Evolutionary conservation across 106 monocot genomes (phyloP).

Genomic region (Narthecium ossifragum): DNA sequence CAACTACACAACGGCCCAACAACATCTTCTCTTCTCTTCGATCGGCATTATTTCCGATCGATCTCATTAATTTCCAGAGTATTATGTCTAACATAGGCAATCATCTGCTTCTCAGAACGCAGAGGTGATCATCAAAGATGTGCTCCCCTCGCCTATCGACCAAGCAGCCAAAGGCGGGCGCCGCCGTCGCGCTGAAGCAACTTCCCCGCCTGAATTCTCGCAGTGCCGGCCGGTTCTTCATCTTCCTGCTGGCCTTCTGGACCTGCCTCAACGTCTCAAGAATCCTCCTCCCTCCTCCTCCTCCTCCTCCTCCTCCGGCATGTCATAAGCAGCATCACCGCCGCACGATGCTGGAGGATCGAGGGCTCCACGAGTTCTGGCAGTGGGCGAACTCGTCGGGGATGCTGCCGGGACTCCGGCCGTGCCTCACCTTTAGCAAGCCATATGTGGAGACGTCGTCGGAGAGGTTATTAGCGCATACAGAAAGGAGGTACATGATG

Average conservation of each 20-base stretch:
- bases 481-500: slow-evolving; percentile 28
- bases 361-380: too few species aligned
- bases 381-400: not conserved
- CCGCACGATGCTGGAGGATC: slow-evolving; percentile 7
- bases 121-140: too few species aligned
- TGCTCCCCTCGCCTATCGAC: too few species aligned
- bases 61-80: too few species aligned
- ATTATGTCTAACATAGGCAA: too few species aligned
- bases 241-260: slow-evolving; percentile 23
- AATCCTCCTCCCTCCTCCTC: slow-evolving; percentile 11
- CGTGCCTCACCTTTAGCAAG: slow-evolving; percentile 33
- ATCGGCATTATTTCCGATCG: too few species aligned
- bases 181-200: too few species aligned
- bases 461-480: not conserved
- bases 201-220: too few species aligned
- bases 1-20: too few species aligned
- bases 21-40: too few species aligned
- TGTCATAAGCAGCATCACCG: not conserved
- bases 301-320: not conserved
- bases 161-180: too few species aligned
- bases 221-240: slow-evolving; percentile 7
- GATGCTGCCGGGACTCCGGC: not conserved
- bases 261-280: slow-evolving; percentile 16
- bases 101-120: too few species aligned
- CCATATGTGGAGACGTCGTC: slow-evolving; percentile 7